phyloP scores from a whole-genome alignment of 768 basidiomycete species.

The Suillus alpinus region DNA sequence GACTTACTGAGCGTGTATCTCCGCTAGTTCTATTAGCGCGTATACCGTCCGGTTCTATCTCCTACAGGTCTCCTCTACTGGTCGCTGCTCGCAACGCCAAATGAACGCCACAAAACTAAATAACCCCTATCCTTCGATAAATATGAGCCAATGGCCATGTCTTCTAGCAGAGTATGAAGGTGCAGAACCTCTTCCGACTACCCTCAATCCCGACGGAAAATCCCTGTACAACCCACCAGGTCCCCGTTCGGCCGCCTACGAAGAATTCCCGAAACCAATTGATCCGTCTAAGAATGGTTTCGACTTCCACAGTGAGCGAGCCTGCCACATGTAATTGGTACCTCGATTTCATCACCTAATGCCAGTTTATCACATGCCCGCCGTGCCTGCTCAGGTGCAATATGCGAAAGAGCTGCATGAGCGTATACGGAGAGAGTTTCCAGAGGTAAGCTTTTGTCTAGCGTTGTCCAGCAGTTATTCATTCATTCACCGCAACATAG shows the following conservation, averaged over 20 bases:
- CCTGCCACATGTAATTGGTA: not conserved
- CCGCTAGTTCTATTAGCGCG: no score
- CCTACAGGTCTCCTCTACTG: no score
- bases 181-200: constrained; percentile 40
- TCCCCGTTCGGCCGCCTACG: constrained; percentile 48
- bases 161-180: constrained; percentile 39
- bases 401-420: constrained; percentile 58
- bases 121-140: not conserved
- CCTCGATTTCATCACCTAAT: not conserved
- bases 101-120: no score
- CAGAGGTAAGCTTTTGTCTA: constrained; percentile 44
- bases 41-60: no score
- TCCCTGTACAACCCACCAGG: constrained; percentile 49
- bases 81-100: no score
- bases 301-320: constrained; percentile 65
- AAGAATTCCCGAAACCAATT: constrained; percentile 55
- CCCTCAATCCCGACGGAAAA: constrained; percentile 53
- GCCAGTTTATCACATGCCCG: constrained; percentile 62
- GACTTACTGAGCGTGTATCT: no score
- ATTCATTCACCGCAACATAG: constrained; percentile 29
- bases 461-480: not conserved
- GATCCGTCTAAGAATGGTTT: constrained; percentile 54
- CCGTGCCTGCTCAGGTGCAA: constrained; percentile 38
- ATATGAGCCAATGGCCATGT: constrained; percentile 20
- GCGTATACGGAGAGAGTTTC: constrained; percentile 59